phyloP scores from a whole-genome alignment of 2,329 filamentous ascomycete genomes.

The Clarireedia sp. region DNA sequence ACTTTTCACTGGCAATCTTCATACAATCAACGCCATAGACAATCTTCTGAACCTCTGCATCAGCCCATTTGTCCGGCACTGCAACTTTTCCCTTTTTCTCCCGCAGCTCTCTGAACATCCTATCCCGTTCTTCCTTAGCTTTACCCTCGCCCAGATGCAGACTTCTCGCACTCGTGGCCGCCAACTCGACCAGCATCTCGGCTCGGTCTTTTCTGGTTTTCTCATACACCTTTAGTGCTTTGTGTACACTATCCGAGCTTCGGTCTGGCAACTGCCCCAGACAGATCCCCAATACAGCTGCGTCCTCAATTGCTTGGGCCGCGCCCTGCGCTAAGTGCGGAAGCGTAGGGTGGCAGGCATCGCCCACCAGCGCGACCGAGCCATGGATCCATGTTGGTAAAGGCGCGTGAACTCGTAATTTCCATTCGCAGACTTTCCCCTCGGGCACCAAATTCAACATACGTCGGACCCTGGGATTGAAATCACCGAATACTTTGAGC shows the following conservation, averaged over 20 bases:
- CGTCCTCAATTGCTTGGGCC: constrained; percentile 62
- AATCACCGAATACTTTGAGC: constrained; percentile 53
- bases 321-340: constrained; percentile 62
- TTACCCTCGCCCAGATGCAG: constrained; percentile 51
- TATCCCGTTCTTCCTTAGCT: constrained; percentile 51
- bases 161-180: constrained; percentile 43
- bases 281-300: constrained; percentile 49
- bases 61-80: constrained; percentile 62
- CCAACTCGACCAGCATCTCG: constrained; percentile 41
- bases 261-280: constrained; percentile 34
- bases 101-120: constrained; percentile 43
- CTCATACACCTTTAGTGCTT: constrained; percentile 47
- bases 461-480: constrained; percentile 49
- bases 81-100: constrained; percentile 30
- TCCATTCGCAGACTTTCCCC: constrained; percentile 58
- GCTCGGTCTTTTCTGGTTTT: constrained; percentile 47
- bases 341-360: constrained; percentile 60
- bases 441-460: constrained; percentile 54
- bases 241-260: constrained; percentile 34
- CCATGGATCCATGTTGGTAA: constrained; percentile 52
- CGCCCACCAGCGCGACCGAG: constrained; percentile 48
- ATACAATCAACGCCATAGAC: constrained; percentile 38
- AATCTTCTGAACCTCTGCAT: constrained; percentile 59
- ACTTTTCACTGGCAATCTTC: too few relatives aligned
- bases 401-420: constrained; percentile 48